Percentiles rank a stretch among this genome's conserved stretches.
Evolutionary conservation across 2,329 filamentous ascomycete species (phyloP).

Genomic region (Aspergillus fischeri): DNA sequence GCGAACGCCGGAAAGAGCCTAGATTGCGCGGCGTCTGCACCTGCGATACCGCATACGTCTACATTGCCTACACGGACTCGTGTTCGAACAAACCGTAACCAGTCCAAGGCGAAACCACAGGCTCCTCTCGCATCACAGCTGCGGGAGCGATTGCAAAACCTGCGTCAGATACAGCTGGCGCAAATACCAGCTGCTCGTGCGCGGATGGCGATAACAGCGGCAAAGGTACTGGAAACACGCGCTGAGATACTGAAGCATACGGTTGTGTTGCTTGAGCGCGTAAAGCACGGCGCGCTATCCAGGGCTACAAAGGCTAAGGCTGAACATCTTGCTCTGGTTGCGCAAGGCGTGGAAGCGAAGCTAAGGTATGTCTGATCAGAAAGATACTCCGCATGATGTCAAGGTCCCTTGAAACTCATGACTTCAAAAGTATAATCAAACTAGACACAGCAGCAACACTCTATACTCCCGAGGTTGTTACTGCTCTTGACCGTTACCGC

Average conservation of each 20-base stretch:
- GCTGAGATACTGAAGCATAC: conserved; percentile 34
- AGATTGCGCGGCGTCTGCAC: conserved; percentile 3
- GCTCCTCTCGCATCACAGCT: conserved; percentile 25
- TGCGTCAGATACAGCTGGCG: conserved; percentile 30
- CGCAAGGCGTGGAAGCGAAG: conserved; percentile 35
- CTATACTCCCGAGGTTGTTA: conserved; percentile 35
- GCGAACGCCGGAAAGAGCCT: conserved; percentile 15
- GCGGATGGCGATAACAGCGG: conserved; percentile 32
- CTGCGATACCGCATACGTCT: conserved; percentile 4
- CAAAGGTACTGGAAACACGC: conserved; percentile 29
- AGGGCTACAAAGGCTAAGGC: conserved; percentile 36
- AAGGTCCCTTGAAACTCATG: background rate
- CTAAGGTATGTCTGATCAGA: conserved; percentile 27
- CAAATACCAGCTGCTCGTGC: conserved; percentile 31
- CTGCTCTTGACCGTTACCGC: conserved; percentile 31
- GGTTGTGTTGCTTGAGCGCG: conserved; percentile 38
- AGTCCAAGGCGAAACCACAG: conserved; percentile 6
- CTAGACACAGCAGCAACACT: conserved; percentile 34
- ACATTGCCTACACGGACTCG: conserved; percentile 13
- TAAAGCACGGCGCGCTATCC: conserved; percentile 35
- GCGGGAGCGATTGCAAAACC: conserved; percentile 19
- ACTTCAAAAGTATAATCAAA: conserved; percentile 29
- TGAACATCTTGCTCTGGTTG: conserved; percentile 37
- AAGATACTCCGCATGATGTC: background rate
- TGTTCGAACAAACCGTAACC: conserved; percentile 7